Conservation (phyloP, 257 asterid genomes). For the Sherardia arvensis region DNA sequence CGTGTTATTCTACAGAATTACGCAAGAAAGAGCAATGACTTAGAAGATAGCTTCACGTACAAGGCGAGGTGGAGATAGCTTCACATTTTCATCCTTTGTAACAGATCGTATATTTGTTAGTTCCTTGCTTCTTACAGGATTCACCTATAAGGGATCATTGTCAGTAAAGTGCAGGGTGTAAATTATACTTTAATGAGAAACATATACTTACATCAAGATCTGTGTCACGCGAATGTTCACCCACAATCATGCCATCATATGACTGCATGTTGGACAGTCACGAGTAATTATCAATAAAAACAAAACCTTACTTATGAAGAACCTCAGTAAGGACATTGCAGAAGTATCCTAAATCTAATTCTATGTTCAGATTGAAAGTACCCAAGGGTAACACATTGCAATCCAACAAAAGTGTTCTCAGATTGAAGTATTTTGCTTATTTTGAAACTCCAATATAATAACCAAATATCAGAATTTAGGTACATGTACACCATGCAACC, state of each 20-base stretch:
- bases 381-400: background rate
- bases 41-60: slow-evolving; percentile 34
- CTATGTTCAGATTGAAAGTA: background rate
- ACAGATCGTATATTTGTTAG: slow-evolving; percentile 78
- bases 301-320: background rate
- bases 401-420: background rate
- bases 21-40: background rate
- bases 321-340: background rate
- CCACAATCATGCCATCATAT: slow-evolving; percentile 98
- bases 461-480: background rate
- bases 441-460: background rate
- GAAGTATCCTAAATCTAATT: background rate
- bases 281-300: background rate
- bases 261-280: slow-evolving; percentile 40
- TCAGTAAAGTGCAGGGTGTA: slow-evolving; percentile 3
- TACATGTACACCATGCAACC: background rate
- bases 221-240: slow-evolving; percentile 93
- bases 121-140: slow-evolving; percentile 84
- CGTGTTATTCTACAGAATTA: background rate
- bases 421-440: background rate
- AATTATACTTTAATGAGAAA: background rate
- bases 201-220: slow-evolving; percentile 84
- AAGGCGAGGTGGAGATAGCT: slow-evolving; percentile 92
- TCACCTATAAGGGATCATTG: slow-evolving; percentile 46
- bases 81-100: slow-evolving; percentile 84